phyloP scores from a whole-genome alignment of 306 rosid species.

The Vigna radiata region DNA sequence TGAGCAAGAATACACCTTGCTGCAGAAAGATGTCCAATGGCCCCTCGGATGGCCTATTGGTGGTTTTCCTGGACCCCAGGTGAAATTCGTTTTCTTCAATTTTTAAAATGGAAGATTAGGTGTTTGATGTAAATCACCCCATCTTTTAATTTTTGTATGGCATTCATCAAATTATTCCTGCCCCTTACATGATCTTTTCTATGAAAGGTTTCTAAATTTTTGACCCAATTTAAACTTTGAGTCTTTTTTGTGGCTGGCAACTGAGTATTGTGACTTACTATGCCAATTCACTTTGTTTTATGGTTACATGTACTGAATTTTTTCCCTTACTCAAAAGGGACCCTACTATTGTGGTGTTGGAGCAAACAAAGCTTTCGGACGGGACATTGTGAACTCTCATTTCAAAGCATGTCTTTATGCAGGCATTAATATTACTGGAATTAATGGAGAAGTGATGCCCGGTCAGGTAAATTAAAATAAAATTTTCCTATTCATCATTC shows the following conservation, averaged over 20 bases:
- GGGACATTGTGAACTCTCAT: constrained; percentile 82
- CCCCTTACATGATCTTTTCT: neutral
- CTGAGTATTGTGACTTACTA: neutral
- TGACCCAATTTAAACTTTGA: neutral
- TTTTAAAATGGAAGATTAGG: neutral
- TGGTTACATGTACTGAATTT: neutral
- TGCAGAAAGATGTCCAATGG: constrained; percentile 81
- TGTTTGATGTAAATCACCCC: neutral
- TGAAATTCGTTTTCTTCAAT: constrained; percentile 30
- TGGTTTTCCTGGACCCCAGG: constrained; percentile 94
- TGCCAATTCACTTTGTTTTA: neutral
- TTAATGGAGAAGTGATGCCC: constrained; percentile 97
- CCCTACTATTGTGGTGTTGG: constrained; percentile 88
- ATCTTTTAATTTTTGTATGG: neutral
- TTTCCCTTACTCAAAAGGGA: constrained; percentile 56
- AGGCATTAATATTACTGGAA: constrained; percentile 85
- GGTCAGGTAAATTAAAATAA: constrained; percentile 63
- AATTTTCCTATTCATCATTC: neutral
- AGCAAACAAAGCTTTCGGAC: constrained; percentile 89
- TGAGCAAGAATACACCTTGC: constrained; percentile 94
- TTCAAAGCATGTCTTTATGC: constrained; percentile 92
- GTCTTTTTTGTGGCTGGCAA: neutral
- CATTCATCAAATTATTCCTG: neutral
- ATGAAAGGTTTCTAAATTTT: constrained; percentile 1
- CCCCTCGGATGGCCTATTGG: constrained; percentile 93